Base-by-base conservation (phyloP, 2,329 filamentous ascomycete species). In the Pleurostoma richardsiae region DNA sequence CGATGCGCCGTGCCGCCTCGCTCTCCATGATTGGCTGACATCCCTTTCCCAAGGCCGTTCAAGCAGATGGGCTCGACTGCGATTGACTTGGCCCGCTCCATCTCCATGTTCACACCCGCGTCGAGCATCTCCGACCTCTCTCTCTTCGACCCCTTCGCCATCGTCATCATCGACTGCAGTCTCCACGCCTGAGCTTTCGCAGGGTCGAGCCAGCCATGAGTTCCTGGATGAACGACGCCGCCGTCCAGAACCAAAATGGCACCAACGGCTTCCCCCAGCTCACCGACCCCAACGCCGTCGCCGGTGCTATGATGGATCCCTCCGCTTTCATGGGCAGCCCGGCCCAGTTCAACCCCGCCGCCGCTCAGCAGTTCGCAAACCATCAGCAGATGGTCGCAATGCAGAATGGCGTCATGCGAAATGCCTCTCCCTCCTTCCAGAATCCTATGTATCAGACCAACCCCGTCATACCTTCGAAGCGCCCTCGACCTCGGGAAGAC, bases 391-490 rank as follows among this genome's bases (percentile, higher is more conserved):
- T 80, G 68, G 68, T 72, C 50, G 72, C 67, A 61, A 86, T 92
- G 80, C 88, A 88, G 65, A 94, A 92, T 72, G 86, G 88, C 70
- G 82, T 77, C 59, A 85, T 88, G 74, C 88, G 89, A 76, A 91
- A 90, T 68, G 83, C 83, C 51, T 91, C 89, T 45, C 87, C 88
- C 40, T 83, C 83, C 49, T 92, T 88, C 66, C 80, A 86, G 60
- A 88, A 87, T 60, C 80, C 86, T 51, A 80, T 82, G 59, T 95
- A 92, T 72, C 86, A 90, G 63, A 89, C 89, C 56, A 92, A 88
- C 69, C 78, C 86, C 42, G 83, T 95, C 59, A 85, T 96, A 56
- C 92, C 92, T 49, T 92, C 91, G 27, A 99, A 97, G 71, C 83
- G 94, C 59, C 80, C 88, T 45, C 81, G 88, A 41, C 86, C 87